Base-by-base conservation (phyloP, 805 yeast species). In the Cyberlindnera misumaiensis region DNA sequence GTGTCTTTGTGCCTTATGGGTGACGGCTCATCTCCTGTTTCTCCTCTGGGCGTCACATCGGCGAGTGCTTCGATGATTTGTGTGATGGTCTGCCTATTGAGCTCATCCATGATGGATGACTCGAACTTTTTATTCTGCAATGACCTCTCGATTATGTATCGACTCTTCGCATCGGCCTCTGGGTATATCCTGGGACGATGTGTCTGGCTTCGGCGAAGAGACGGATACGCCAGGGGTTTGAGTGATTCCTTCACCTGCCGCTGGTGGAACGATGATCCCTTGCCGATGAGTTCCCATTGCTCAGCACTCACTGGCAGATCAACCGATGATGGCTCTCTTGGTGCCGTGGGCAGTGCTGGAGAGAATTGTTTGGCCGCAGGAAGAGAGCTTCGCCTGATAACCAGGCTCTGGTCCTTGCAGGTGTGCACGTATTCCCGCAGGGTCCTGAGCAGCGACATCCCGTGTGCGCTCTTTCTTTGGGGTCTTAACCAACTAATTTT, bases 211-310 rank as follows among this genome's bases (percentile, higher is more conserved):
- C 67, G 49, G 13, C 46, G 47, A 25, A 60, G 49, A 9, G 42
- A 41, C 11, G 52, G 48, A 12, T 47, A 34, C 5, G 49, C 49
- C 34, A 60, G 41, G 6, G 65, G 55, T 27, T 51, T 48, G 14
- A 62, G 42, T 32, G 54, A 54, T 28, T 53, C 56, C 37, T 52
- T 55, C 4, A 56, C 56, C 1, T 35, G 37, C 15, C 46, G 52
- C 30, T 55, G 49, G 27, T 61, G 58, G 35, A 49, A 57, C 12
- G 40, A 37, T 3, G 65, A 62, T 4, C 58, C 62, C 18, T 44
- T 50, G 4, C 64, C 65, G 3, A 61, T 53, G 8, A 45, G 36
- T 12, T 17, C 18, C 36, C 31, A 34, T 5, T 13, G 35, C 11
- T 9, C 15, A 17, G 7, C 25, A 8, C 13, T 11, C 24, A 18